Evolutionary conservation across 768 basidiomycete species (phyloP).

Genomic region (Suillus fuscotomentosus): DNA sequence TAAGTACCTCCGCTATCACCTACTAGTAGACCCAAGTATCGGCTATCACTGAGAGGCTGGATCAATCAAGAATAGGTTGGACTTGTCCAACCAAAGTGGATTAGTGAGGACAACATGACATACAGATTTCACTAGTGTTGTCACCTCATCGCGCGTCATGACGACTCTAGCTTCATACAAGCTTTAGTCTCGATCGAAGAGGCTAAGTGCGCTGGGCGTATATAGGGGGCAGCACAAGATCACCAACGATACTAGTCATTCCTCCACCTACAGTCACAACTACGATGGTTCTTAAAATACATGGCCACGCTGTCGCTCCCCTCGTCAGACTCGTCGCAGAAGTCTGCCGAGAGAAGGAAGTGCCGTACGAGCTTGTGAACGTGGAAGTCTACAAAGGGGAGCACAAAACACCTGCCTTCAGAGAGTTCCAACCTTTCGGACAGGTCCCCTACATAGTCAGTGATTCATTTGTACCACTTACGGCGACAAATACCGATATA

Average conservation of each 20-base stretch:
- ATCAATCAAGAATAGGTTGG: neutral
- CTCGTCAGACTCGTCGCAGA: constrained; percentile 17
- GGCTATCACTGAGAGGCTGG: neutral
- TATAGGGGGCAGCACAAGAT: neutral
- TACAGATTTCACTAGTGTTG: neutral
- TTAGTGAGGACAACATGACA: neutral
- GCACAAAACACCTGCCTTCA: constrained; percentile 20
- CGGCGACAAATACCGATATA: neutral
- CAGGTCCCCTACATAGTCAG: constrained; percentile 31
- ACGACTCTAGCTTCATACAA: neutral
- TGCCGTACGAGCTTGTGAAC: constrained; percentile 22
- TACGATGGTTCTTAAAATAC: constrained; percentile 17
- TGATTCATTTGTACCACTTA: neutral
- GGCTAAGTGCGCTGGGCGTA: neutral
- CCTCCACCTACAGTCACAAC: neutral
- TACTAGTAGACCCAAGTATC: neutral
- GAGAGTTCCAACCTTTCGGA: constrained; percentile 31
- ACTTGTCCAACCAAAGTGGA: neutral
- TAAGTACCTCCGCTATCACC: neutral
- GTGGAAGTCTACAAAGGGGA: constrained; percentile 15
- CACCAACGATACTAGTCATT: neutral
- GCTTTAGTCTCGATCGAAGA: neutral
- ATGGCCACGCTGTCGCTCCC: constrained; percentile 12
- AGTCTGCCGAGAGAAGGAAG: constrained; percentile 13
- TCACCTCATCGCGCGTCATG: neutral